These are phyloP conservation scores for Lolium multiflorum DNA, from an alignment of 176 grass and related monocot genomes.

Conservation along the genomic window DNA sequence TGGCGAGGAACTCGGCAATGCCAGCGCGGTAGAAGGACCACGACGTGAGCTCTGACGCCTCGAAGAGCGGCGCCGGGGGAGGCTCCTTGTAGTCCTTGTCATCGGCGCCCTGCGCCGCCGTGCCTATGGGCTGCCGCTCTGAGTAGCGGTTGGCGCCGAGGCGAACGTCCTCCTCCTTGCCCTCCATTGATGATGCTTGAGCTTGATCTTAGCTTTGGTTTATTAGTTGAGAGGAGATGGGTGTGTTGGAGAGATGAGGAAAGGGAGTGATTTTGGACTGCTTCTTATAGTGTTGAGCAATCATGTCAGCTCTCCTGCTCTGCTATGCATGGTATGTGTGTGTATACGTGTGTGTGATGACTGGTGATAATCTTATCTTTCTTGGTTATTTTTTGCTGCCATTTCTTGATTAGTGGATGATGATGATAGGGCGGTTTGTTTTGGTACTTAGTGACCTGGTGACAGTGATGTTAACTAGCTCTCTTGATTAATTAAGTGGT, in stretches of 20 bases:
- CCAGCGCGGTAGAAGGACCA: conserved; percentile 94
- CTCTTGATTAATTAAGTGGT: not conserved
- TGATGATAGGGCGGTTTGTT: conserved; percentile 31
- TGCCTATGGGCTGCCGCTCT: conserved; percentile 85
- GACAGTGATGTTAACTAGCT: conserved; percentile 9
- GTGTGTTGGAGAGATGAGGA: not conserved
- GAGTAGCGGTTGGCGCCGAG: conserved; percentile 76
- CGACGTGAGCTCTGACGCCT: conserved; percentile 68
- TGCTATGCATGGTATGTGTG: not conserved
- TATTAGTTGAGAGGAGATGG: not conserved
- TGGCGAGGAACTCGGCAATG: conserved; percentile 94
- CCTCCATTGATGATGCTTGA: conserved; percentile 51
- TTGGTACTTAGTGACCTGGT: conserved; percentile 38
- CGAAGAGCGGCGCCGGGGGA: conserved; percentile 77
- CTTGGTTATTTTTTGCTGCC: not conserved
- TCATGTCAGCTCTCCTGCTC: not conserved
- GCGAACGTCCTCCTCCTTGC: conserved; percentile 81
- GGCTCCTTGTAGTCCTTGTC: conserved; percentile 91
- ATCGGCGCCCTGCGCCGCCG: conserved; percentile 70
- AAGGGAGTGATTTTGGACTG: not conserved
- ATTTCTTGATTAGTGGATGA: conserved; percentile 21
- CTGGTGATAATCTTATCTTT: not conserved
- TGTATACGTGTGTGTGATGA: not conserved
- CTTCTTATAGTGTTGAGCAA: conserved; percentile 35
- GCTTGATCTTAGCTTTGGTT: not conserved